Evolutionary conservation across 345 rosid genomes (phyloP).

Genomic region (Acer negundo): DNA sequence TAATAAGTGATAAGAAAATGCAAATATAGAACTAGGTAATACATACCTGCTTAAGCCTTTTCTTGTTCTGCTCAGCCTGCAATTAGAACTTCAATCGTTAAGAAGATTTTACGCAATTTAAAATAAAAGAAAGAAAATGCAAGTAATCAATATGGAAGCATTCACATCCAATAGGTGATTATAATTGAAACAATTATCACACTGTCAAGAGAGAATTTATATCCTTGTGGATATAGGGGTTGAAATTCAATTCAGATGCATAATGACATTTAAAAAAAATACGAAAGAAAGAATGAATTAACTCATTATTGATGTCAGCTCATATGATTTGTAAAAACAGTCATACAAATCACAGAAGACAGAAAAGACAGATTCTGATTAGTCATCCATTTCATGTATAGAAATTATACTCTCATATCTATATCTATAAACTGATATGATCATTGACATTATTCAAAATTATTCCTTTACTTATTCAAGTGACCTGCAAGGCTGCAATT

Average conservation of each 20-base stretch:
- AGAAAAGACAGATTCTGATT: neutral
- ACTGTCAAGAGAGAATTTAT: neutral
- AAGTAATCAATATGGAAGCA: neutral
- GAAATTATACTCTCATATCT: neutral
- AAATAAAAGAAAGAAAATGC: neutral
- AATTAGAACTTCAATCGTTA: constrained; percentile 13
- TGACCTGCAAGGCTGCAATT: too few relatives aligned
- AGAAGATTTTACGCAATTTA: neutral
- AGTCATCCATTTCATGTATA: neutral
- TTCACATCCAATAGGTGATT: neutral
- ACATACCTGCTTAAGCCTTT: constrained; percentile 44
- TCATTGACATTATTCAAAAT: too few relatives aligned
- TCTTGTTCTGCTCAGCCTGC: constrained; percentile 46
- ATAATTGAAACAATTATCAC: neutral
- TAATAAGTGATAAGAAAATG: neutral
- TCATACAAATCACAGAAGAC: neutral
- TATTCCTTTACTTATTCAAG: too few relatives aligned
- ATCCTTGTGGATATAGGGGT: neutral
- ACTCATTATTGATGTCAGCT: neutral
- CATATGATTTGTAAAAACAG: neutral
- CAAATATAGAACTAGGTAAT: neutral
- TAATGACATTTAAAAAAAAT: too few relatives aligned
- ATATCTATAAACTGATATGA: neutral
- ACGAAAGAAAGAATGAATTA: too few relatives aligned
- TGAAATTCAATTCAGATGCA: too few relatives aligned